These are phyloP conservation scores for Jamesozyma piceae DNA, from an alignment of 805 yeast genomes.

Conservation along the genomic window DNA sequence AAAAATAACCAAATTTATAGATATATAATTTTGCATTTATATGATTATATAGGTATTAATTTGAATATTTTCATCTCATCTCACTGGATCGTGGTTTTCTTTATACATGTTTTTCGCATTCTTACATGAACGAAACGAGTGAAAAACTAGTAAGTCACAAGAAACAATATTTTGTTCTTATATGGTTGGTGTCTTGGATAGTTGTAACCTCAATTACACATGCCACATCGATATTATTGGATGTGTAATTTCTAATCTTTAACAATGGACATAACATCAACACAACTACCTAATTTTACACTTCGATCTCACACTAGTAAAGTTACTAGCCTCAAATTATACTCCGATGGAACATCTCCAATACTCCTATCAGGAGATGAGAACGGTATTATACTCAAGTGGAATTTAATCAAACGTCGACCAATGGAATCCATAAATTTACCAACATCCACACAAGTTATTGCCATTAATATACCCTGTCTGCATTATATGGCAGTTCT, in stretches of 20 bases:
- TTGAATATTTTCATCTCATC: no score
- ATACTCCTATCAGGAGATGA: slow-evolving; percentile 23
- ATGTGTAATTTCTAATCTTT: no score
- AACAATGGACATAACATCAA: not conserved
- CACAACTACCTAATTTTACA: slow-evolving; percentile 6
- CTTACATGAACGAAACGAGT: no score
- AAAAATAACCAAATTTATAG: not conserved
- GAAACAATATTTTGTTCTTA: no score
- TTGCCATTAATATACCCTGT: slow-evolving; percentile 10
- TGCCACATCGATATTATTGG: no score
- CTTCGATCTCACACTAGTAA: slow-evolving; percentile 6
- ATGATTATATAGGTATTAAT: not conserved
- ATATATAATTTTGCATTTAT: not conserved
- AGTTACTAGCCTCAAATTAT: slow-evolving; percentile 5
- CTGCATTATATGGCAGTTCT: slow-evolving; percentile 12
- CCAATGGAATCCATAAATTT: slow-evolving; percentile 10
- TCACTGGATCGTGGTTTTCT: no score
- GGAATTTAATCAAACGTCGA: slow-evolving; percentile 26
- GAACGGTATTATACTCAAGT: slow-evolving; percentile 16
- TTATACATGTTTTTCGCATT: no score
- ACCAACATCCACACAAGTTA: slow-evolving; percentile 11
- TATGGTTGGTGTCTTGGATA: no score
- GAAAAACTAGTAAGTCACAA: no score
- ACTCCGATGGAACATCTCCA: not conserved
- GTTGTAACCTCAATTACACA: no score